Evolutionary conservation across 306 rosid genomes (phyloP).

Genomic region (Acacia crassicarpa): DNA sequence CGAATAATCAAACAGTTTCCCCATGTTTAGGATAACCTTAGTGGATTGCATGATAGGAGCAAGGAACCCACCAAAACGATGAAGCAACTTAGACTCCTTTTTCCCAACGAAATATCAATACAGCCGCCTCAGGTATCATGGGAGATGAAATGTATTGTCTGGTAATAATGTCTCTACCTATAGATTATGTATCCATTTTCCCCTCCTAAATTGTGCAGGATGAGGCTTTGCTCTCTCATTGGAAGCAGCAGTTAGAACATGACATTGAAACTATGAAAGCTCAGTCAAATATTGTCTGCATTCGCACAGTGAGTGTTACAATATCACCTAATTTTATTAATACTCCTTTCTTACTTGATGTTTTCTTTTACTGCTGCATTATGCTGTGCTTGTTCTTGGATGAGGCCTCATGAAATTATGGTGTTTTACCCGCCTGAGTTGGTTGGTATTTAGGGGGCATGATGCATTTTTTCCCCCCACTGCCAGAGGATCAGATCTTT

Average conservation of each 20-base stretch:
- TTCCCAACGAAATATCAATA: constrained; percentile 83
- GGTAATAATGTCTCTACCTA: constrained; percentile 19
- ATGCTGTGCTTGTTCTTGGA: constrained; percentile 1
- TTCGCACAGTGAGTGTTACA: constrained; percentile 61
- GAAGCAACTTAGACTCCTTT: constrained; percentile 79
- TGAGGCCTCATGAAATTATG: constrained; percentile 4
- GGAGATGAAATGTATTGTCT: constrained; percentile 8
- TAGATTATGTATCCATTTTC: constrained; percentile 32
- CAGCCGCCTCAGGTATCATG: constrained; percentile 81
- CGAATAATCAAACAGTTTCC: constrained; percentile 18
- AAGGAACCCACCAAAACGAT: constrained; percentile 79
- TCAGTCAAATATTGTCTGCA: constrained; percentile 67
- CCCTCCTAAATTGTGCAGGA: constrained; percentile 45
- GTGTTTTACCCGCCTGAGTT: not conserved
- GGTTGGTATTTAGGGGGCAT: not conserved
- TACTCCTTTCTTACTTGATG: not conserved
- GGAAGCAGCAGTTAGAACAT: constrained; percentile 85
- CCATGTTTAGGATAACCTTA: constrained; percentile 67
- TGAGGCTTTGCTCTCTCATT: constrained; percentile 70
- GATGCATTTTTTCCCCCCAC: not conserved
- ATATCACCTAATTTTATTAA: constrained; percentile 7
- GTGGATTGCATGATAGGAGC: constrained; percentile 78
- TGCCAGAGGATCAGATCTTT: constrained; percentile 5
- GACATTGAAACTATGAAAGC: constrained; percentile 88
- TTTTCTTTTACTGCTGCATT: not conserved